Evolutionary conservation across 805 yeast species (phyloP), one percentile per base, ranked within the genome.

Genomic region (Saccharomycopsis sp.): DNA sequence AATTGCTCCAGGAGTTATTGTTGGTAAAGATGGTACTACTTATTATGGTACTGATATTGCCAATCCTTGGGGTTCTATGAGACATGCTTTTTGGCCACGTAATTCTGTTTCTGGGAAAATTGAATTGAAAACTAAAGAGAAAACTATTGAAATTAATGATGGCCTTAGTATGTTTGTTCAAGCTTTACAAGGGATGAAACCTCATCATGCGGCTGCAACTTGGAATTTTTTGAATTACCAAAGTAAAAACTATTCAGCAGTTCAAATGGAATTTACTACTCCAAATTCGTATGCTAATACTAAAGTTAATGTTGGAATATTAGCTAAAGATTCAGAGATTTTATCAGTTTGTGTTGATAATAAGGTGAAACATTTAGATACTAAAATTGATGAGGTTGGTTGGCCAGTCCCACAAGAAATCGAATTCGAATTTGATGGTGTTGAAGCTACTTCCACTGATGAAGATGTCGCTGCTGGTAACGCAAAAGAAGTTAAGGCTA

Each of bases 141-240:
- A 56, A 29, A 51, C 56, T 2, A 56, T 70, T 40, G 68, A 63
- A 23, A 54, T 67, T 37, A 53, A 57, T 23, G 59, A 61, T 20
- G 67, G 66, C 22, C 54, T 49, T 14, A 72, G 87, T 40, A 84
- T 93, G 95, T 89, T 79, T 59, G 96, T 90, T 43, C 81, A 85
- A 90, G 98, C 98, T 4, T 68, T 87, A 54, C 98, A 93, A 69
- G 97, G 97, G 51, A 89, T 93, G 97, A 93, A 93, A 65, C 98
- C 98, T 6, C 97, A 93, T 64, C 98, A 93, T 65, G 96, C 97
- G 28, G 98, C 98, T 45, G 86, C 95, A 50, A 67, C 87, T 19
- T 93, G 98, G 98, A 93, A 90, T 66, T 93, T 93, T 61, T 65
- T 85, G 51, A 83, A 86, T 65, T 90, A 85, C 73, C 96, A 86